A percentile compares a stretch with the other conserved stretches of the same genome.
These are phyloP conservation scores for Sclerotinia borealis DNA, from an alignment of 2,329 filamentous ascomycete species.

Conservation along the genomic window DNA sequence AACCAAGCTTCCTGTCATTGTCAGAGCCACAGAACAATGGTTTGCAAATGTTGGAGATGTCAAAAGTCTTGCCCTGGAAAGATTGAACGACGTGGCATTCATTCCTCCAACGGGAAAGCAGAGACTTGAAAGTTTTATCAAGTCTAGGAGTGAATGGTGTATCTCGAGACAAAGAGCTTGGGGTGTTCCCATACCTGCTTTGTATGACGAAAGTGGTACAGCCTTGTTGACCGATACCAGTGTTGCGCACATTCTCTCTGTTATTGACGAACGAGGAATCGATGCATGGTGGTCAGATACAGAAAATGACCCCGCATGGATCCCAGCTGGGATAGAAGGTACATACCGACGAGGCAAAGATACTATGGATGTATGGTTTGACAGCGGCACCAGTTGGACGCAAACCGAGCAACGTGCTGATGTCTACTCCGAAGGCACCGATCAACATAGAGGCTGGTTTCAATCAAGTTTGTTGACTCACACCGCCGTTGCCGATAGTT, in stretches of 20 bases:
- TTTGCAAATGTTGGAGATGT: conserved; percentile 88
- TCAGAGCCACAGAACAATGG: conserved; percentile 93
- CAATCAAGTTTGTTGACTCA: conserved; percentile 91
- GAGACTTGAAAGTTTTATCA: conserved; percentile 78
- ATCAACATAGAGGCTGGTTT: conserved; percentile 98
- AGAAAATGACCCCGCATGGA: conserved; percentile 69
- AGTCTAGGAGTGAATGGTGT: conserved; percentile 90
- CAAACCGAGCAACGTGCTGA: conserved; percentile 58
- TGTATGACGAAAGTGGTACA: conserved; percentile 68
- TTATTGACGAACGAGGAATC: conserved; percentile 72
- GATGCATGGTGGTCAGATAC: conserved; percentile 92
- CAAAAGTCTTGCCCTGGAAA: conserved; percentile 64
- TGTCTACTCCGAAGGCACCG: conserved; percentile 87
- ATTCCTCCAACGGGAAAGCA: conserved; percentile 68
- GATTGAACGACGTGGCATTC: conserved; percentile 69
- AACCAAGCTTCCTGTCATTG: conserved; percentile 85
- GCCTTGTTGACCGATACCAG: conserved; percentile 74
- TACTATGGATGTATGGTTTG: conserved; percentile 99
- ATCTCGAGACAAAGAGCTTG: conserved; percentile 93
- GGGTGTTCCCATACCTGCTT: conserved; percentile 91
- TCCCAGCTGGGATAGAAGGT: conserved; percentile 56
- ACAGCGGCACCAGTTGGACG: conserved; percentile 92
- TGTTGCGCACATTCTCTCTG: conserved; percentile 76
- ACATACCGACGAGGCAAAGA: conserved; percentile 72
- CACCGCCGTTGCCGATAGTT: conserved; percentile 41